Evolutionary conservation across 495 filamentous ascomycete species (phyloP), one percentile per base, ranked within the genome.

Genomic region (Penicillium robsamsonii): DNA sequence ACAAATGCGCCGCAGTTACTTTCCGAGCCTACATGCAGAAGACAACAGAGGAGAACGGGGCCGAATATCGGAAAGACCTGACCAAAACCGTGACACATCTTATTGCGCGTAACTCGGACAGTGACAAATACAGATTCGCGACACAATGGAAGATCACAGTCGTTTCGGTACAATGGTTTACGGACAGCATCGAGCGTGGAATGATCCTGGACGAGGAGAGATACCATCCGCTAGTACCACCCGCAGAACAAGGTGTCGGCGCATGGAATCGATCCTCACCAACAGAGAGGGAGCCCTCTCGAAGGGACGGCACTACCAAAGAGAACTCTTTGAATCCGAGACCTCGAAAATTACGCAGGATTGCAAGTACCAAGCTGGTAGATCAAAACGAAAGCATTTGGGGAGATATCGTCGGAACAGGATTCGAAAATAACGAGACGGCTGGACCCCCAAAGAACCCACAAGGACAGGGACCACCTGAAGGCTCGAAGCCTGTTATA

Each of bases 51-150:
- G 65, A 75, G 15, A 85, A 96, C 64, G 91, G 92, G 31, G 94
- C 86, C 8, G 75, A 82, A 41, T 97, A 96, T 65, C 83, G 87
- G 25, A 89, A 87, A 48, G 92, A 97, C 64, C 79, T 98, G 51
- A 94, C 91, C 13, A 89, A 84, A 58, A 70, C 56, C 12, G 87
- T 95, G 58, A 92, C 91, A 10, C 90, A 97, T 71, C 81, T 98
- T 20, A 85, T 98, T 57, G 91, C 91, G 37, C 81, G 81, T 52
- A 82, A 79, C 52, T 82, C 93, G 13, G 82, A 86, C 46, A 93
- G 95, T 11, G 84, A 87, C 38, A 98, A 98, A 69, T 98, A 95
- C 63, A 83, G 85, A 43, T 90, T 90, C 57, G 93, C 95, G 11
- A 84, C 79, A 54, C 77, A 78, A 60, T 97, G 92, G 89, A 79